A percentile compares a stretch with the other conserved stretches of the same genome.
Conservation (phyloP, 345 rosid genomes). For the Hibiscus syriacus region DNA sequence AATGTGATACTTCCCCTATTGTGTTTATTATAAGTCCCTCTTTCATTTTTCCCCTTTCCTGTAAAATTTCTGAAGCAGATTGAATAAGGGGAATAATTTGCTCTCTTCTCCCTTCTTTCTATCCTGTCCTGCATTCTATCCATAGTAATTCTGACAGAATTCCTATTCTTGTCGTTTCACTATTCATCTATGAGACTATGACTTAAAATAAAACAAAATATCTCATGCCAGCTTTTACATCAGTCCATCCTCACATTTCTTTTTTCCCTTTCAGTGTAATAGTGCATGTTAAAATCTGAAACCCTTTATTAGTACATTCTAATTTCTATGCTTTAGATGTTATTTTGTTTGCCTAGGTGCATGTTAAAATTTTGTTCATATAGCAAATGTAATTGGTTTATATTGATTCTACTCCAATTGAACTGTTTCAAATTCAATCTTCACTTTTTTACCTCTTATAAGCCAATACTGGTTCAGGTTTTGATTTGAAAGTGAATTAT, state of each 20-base stretch:
- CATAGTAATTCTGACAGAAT: not conserved
- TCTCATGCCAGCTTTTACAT: not conserved
- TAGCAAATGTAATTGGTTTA: not conserved
- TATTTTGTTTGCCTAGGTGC: not conserved
- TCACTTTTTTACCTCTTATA: not conserved
- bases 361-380: not conserved
- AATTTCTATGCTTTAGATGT: not conserved
- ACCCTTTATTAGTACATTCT: not conserved
- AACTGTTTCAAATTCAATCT: not conserved
- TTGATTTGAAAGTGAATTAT: not conserved
- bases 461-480: not conserved
- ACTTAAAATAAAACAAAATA: not conserved
- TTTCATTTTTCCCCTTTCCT: not conserved
- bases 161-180: not conserved
- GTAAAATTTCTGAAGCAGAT: not conserved
- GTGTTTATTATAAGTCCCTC: not conserved
- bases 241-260: not conserved
- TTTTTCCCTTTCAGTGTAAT: not conserved
- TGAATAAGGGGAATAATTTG: not conserved
- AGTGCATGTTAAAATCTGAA: not conserved
- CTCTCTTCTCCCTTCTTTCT: not conserved
- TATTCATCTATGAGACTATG: not conserved
- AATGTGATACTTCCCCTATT: not conserved
- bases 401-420: not conserved
- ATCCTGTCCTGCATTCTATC: not conserved